These are phyloP conservation scores for Acidiella bohemica DNA, from an alignment of 495 filamentous ascomycete genomes.

Conservation along the genomic window DNA sequence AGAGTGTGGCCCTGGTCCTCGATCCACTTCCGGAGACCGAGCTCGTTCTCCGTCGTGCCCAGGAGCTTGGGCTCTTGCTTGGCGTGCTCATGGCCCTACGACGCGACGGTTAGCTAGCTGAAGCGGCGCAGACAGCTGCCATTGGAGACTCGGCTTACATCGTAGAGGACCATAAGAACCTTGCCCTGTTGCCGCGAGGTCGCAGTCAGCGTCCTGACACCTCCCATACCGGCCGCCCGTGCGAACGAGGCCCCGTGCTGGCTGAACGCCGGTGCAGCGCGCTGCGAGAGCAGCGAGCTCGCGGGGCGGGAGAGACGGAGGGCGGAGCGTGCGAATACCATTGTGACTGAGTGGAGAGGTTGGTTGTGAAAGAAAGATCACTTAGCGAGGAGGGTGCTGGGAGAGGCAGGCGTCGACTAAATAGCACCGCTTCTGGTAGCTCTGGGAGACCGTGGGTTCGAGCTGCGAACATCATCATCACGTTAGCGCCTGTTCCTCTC, in stretches of 20 bases:
- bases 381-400: not conserved
- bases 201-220: conserved; percentile 42
- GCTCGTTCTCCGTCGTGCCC: conserved; percentile 95
- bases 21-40: conserved; percentile 90
- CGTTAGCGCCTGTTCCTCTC: too few relatives aligned
- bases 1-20: conserved; percentile 91
- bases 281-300: conserved; percentile 37
- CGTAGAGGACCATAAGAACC: conserved; percentile 62
- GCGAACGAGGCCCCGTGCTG: conserved; percentile 28
- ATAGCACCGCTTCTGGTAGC: too few relatives aligned
- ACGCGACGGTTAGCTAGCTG: conserved; percentile 6
- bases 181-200: conserved; percentile 50
- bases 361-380: not conserved
- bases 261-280: conserved; percentile 24
- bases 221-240: conserved; percentile 24
- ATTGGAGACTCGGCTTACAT: conserved; percentile 40
- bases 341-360: conserved; percentile 33
- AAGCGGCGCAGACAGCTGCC: not conserved
- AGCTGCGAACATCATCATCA: too few relatives aligned
- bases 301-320: conserved; percentile 46
- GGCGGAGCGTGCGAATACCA: conserved; percentile 57
- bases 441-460: too few relatives aligned
- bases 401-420: too few relatives aligned
- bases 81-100: conserved; percentile 54
- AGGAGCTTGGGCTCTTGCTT: conserved; percentile 70